Conservation (phyloP, 1,284 basidiomycete genomes). For the Xerocomus amazonicus region DNA sequence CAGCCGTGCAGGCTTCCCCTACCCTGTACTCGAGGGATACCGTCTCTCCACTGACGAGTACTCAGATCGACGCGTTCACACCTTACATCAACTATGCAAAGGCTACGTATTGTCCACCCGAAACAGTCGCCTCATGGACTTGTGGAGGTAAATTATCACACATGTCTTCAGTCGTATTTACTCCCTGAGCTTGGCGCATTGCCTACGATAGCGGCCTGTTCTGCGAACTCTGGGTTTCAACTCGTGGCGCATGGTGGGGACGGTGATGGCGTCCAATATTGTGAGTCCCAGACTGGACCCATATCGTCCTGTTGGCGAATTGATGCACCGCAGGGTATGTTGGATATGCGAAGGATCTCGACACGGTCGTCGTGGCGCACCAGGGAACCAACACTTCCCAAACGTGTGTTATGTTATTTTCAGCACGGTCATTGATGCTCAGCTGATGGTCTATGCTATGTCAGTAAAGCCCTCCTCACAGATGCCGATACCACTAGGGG, state of each 20-base stretch:
- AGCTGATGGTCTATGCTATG: background rate
- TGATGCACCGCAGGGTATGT: constrained; percentile 33
- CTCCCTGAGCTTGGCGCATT: background rate
- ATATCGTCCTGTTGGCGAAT: background rate
- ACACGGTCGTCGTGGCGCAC: constrained; percentile 34
- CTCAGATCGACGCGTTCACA: constrained; percentile 46
- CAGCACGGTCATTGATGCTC: background rate
- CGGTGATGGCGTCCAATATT: constrained; percentile 48
- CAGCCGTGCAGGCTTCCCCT: constrained; percentile 21
- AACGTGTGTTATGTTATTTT: constrained; percentile 19
- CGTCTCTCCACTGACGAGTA: constrained; percentile 32
- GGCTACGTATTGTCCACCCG: constrained; percentile 50
- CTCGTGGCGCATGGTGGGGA: constrained; percentile 62
- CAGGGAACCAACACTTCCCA: constrained; percentile 31
- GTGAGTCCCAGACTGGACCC: constrained; percentile 25
- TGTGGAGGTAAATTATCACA: constrained; percentile 30
- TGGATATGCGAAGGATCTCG: constrained; percentile 30
- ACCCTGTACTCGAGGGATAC: constrained; percentile 25
- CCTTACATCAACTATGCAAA: constrained; percentile 56
- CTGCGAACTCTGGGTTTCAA: constrained; percentile 49
- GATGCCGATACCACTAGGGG: background rate
- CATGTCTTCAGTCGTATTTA: background rate
- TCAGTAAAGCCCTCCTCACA: background rate
- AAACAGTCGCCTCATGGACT: constrained; percentile 38
- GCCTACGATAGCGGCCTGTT: constrained; percentile 42